Evolutionary conservation across 2,329 filamentous ascomycete genomes (phyloP).

Genomic region (Cytospora paraplurivora): DNA sequence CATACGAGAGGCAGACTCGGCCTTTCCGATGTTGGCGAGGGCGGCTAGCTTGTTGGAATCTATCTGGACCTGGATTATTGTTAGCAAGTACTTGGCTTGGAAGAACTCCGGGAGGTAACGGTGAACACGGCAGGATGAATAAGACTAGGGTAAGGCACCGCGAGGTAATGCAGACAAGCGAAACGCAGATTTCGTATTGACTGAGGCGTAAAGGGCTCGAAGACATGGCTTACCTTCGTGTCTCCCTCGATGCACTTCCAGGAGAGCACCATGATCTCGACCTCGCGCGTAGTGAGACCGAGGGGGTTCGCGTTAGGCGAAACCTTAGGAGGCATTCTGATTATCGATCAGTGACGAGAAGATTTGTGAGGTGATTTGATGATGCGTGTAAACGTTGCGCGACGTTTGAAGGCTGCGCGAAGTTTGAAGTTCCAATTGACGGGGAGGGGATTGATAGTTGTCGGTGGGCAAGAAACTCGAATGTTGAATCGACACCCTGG

Average conservation of each 20-base stretch:
- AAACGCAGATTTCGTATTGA: not conserved
- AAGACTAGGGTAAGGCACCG: not conserved
- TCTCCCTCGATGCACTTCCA: conserved; percentile 9
- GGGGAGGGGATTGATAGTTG: not conserved
- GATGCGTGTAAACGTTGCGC: not conserved
- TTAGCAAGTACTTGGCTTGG: not conserved
- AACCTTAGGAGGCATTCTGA: not conserved
- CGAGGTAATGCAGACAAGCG: not conserved
- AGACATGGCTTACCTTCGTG: conserved; percentile 3
- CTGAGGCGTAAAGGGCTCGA: too few species aligned
- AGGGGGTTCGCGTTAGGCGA: not conserved
- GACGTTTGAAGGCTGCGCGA: not conserved
- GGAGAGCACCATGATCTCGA: conserved; percentile 4
- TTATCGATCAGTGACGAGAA: not conserved
- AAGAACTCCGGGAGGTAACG: not conserved
- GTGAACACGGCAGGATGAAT: not conserved
- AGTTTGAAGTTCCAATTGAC: too few species aligned
- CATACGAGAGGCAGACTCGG: not conserved
- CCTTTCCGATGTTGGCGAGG: not conserved
- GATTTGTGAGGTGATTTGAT: not conserved
- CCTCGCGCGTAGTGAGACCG: conserved; percentile 3
- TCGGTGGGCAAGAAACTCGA: not conserved
- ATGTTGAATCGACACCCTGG: not conserved
- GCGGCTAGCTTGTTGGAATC: not conserved
- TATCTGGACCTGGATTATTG: not conserved